Evolutionary conservation across 2,329 filamentous ascomycete species (phyloP).

Genomic region (Aspergillus pseudotamarii): DNA sequence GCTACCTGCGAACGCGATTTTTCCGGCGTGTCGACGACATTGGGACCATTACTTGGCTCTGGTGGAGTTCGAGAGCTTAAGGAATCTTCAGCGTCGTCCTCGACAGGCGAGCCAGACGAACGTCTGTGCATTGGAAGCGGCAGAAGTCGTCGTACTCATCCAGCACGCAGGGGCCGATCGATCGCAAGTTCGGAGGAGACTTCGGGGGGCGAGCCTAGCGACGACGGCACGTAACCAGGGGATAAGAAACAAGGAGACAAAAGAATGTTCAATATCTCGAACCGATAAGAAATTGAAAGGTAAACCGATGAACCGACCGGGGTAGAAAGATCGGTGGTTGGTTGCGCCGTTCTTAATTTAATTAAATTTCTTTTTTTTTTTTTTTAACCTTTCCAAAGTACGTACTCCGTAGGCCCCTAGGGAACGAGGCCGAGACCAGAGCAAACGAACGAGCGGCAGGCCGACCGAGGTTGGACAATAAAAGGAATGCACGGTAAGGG

Average conservation of each 20-base stretch:
- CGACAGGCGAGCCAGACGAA: conserved; percentile 47
- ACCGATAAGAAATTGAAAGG: conserved; percentile 5
- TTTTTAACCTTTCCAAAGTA: conserved; percentile 2
- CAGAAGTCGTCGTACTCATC: conserved; percentile 39
- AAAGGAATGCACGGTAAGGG: not conserved
- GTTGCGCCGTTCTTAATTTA: conserved; percentile 5
- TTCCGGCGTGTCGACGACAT: conserved; percentile 32
- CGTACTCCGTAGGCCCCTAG: conserved; percentile 11
- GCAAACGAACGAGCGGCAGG: conserved; percentile 19
- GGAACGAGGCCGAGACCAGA: conserved; percentile 10
- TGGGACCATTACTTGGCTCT: conserved; percentile 36
- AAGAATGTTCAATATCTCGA: conserved; percentile 9
- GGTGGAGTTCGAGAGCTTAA: conserved; percentile 35
- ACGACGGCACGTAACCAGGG: conserved; percentile 21
- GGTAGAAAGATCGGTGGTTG: conserved; percentile 6
- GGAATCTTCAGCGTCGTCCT: conserved; percentile 45
- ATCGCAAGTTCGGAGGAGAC: conserved; percentile 13
- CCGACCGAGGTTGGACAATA: conserved; percentile 8
- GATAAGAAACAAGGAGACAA: conserved; percentile 18
- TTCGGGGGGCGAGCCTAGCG: conserved; percentile 8
- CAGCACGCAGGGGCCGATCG: conserved; percentile 30
- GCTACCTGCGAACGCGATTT: conserved; percentile 41
- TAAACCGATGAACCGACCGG: not conserved
- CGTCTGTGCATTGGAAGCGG: conserved; percentile 49
- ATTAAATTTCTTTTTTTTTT: conserved; percentile 13